phyloP scores from a whole-genome alignment of 129 eudicot species.

The Flaveria brownii region DNA sequence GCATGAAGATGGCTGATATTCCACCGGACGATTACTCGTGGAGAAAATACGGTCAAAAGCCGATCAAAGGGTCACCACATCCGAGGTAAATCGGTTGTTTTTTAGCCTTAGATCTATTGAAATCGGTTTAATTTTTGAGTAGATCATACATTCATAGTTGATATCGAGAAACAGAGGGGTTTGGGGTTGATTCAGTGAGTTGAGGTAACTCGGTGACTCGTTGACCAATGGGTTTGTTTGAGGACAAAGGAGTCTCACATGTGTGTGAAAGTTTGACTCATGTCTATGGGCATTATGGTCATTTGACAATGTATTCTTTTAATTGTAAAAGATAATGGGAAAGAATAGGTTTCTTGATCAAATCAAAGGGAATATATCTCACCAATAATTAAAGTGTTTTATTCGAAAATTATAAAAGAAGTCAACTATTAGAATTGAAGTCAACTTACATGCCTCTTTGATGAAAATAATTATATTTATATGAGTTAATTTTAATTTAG shows the following conservation, averaged over 20 bases:
- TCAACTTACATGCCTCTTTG: slow-evolving; percentile 15
- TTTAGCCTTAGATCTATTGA: neutral
- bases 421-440: slow-evolving; percentile 23
- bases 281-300: slow-evolving; percentile 26
- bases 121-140: neutral
- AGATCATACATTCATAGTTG: slow-evolving; percentile 6
- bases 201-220: slow-evolving; percentile 19
- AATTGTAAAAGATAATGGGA: neutral
- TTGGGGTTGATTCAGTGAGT: slow-evolving; percentile 30
- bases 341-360: neutral
- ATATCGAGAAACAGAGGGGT: slow-evolving; percentile 17
- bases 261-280: slow-evolving; percentile 38
- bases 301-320: neutral
- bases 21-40: slow-evolving; percentile 97
- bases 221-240: slow-evolving; percentile 12
- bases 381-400: slow-evolving; percentile 31
- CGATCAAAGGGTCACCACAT: slow-evolving; percentile 96
- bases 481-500: no score
- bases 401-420: slow-evolving; percentile 8
- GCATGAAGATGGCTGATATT: slow-evolving; percentile 94
- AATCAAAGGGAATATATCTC: slow-evolving; percentile 26
- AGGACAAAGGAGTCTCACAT: slow-evolving; percentile 6
- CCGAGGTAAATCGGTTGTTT: slow-evolving; percentile 56
- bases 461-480: neutral
- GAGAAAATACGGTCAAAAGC: slow-evolving; percentile 99